Evolutionary conservation across 2,329 filamentous ascomycete genomes (phyloP), one percentile per base, ranked within the genome.

Genomic region (Juglanconis juglandina): DNA sequence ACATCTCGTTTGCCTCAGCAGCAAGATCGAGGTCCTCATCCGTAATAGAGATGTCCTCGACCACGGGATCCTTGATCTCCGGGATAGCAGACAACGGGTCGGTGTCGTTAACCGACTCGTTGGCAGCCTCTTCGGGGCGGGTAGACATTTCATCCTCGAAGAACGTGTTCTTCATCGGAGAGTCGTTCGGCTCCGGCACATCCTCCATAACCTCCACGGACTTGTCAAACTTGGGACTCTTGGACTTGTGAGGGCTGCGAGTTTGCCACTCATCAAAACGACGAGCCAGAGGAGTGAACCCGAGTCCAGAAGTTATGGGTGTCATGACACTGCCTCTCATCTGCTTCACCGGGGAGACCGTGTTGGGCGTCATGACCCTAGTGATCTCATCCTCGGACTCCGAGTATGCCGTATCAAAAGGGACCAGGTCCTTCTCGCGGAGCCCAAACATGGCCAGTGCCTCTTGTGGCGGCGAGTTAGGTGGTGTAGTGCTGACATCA

Each of bases 101-200:
- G 2, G 68, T 63, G 2, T 68, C 69, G 53, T 66, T 72, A 48
- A 70, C 71, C n/a, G 73, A 71, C 53, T 75, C 75, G 35, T 75
- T 67, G 14, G 73, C 72, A 1, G 70, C 71, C 34, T 66, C 61
- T 46, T 73, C 67, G 9, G 67, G 68, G 8, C 75, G 76, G 39
- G 77, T 73, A 34, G 68, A 75, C 81, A 87, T 87, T 63, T 84
- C 83, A 56, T 88, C 85, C 10, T 88, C 84, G 55, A 88, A 88
- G 70, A 82, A 87, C 6, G 75, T 76, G 55, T 76, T 76, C 58
- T 78, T 80, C 5, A 73, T 68, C 0, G 80, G 76, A 1, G 79
- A 75, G 6, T 68, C 66, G 1, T 72, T 73, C 3, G 67, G 63
- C 11, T 66, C 50, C 1, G 67, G 65, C 10, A 64, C 7, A 61